Evolutionary conservation across 2,329 filamentous ascomycete genomes (phyloP), one percentile per base, ranked within the genome.

Genomic region (Fusarium tjaetaba): DNA sequence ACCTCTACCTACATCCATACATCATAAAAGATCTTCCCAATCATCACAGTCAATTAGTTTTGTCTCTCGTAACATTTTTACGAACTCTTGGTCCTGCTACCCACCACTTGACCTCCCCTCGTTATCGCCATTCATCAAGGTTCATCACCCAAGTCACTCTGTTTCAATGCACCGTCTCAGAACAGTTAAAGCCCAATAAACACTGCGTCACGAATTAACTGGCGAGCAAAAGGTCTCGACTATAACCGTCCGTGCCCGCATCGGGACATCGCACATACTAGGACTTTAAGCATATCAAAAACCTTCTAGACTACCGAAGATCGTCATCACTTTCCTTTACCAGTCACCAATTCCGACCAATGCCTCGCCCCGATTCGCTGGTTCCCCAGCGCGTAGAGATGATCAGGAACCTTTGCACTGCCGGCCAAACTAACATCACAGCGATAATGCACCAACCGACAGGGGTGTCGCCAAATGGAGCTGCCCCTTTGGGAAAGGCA

Each of bases 401-500:
- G 24, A 55, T 55, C 51, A 55, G 65, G 66, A 64, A 69, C 66
- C 66, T 69, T 69, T 69, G 66, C 57, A 64, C 58, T 69, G 57
- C 66, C 65, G 65, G 39, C 62, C 65, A 36, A 60, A 42, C 61
- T 66, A 51, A 46, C 38, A 59, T 66, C 61, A 59, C 48, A 38
- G 64, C 49, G 65, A 69, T 69, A 69, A 69, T 43, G 65, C 67
- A 16, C 24, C 58, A 22, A 24, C 26, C 24, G 59, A 51, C 59
- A 65, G 65, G 67, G 58, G 59, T 48, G 6, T 11, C 0, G 11
- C 20, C 10, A 24, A 20, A 26, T 61, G 24, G 42, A 70, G 70
- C 70, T 72, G 45, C 70, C 70, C 61, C 15, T 72, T 70, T 65
- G 11, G 70, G 70, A 43, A 65, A 72, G 65, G 56, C 51, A 39